Evolutionary conservation across 2,329 filamentous ascomycete species (phyloP).

Genomic region (Colletotrichum chrysophilum): DNA sequence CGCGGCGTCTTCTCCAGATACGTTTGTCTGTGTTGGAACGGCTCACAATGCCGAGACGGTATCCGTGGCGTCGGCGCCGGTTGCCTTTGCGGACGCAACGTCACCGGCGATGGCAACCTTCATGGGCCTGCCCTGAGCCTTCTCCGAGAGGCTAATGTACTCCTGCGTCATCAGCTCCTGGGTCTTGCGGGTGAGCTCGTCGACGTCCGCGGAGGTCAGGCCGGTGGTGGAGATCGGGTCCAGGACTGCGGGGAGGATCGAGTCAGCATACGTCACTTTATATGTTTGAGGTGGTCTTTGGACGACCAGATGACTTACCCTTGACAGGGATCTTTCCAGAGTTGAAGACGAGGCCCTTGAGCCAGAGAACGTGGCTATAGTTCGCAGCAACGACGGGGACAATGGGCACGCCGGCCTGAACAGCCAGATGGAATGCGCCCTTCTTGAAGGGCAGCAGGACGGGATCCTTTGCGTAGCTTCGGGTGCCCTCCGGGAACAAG

Average conservation of each 20-base stretch:
- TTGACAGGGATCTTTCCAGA: constrained; percentile 76
- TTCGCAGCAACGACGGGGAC: constrained; percentile 85
- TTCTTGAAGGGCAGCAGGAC: constrained; percentile 96
- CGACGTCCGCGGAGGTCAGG: constrained; percentile 78
- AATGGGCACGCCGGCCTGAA: constrained; percentile 92
- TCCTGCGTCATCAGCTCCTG: constrained; percentile 79
- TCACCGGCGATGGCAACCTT: constrained; percentile 8
- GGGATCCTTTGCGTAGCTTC: constrained; percentile 85
- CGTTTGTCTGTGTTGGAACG: not conserved
- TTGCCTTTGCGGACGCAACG: constrained; percentile 11
- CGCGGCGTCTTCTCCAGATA: not conserved
- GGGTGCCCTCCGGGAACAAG: constrained; percentile 91
- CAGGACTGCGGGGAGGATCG: constrained; percentile 60
- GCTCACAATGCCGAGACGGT: constrained; percentile 14
- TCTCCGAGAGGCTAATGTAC: constrained; percentile 57
- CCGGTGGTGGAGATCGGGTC: constrained; percentile 80
- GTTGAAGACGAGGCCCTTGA: constrained; percentile 69
- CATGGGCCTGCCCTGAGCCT: constrained; percentile 45
- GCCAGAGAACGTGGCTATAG: constrained; percentile 75
- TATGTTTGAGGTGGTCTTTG: not conserved
- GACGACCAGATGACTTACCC: constrained; percentile 53
- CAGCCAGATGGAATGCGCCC: constrained; percentile 93
- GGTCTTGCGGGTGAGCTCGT: constrained; percentile 71
- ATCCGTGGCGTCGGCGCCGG: constrained; percentile 11
- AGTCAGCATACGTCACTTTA: not conserved